Evolutionary conservation across 495 filamentous ascomycete species (phyloP).

Genomic region (Hypoxylon cercidicola): DNA sequence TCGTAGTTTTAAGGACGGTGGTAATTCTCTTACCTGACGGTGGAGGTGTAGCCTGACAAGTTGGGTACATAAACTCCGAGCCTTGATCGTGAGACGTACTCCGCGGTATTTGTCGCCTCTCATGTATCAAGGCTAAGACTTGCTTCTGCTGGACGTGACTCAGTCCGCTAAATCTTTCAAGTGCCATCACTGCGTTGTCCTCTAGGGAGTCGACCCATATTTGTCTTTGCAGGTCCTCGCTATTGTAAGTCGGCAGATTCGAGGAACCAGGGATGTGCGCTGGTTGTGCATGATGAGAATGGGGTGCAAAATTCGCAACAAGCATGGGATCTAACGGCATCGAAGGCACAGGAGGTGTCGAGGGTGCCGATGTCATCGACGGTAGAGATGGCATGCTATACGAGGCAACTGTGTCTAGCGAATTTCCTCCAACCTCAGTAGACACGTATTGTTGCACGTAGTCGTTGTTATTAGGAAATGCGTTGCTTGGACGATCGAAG

Average conservation of each 20-base stretch:
- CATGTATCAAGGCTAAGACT: slow-evolving; percentile 37
- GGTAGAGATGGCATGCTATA: slow-evolving; percentile 28
- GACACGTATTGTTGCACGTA: slow-evolving; percentile 28
- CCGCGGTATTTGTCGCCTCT: slow-evolving; percentile 32
- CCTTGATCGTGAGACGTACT: slow-evolving; percentile 19
- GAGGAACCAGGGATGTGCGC: slow-evolving; percentile 11
- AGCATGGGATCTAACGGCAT: slow-evolving; percentile 39
- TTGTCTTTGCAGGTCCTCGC: slow-evolving; percentile 29
- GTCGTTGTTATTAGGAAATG: slow-evolving; percentile 19
- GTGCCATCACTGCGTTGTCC: slow-evolving; percentile 33
- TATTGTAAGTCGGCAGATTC: slow-evolving; percentile 3
- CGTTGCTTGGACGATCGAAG: slow-evolving; percentile 23
- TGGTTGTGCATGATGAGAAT: slow-evolving; percentile 18
- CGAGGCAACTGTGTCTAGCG: slow-evolving; percentile 22
- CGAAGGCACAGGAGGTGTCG: slow-evolving; percentile 37
- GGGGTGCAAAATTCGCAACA: slow-evolving; percentile 21
- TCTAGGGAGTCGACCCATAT: slow-evolving; percentile 38
- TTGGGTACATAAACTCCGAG: slow-evolving; percentile 27
- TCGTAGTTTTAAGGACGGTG: background rate
- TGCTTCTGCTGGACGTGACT: slow-evolving; percentile 42
- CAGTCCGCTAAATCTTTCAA: slow-evolving; percentile 39
- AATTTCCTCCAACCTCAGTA: slow-evolving; percentile 18
- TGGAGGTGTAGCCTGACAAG: slow-evolving; percentile 35
- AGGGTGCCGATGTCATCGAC: slow-evolving; percentile 34
- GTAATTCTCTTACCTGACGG: slow-evolving; percentile 31